Evolutionary conservation across 1,139 yeast species (phyloP).

Genomic region (Yamadazyma dendronema): DNA sequence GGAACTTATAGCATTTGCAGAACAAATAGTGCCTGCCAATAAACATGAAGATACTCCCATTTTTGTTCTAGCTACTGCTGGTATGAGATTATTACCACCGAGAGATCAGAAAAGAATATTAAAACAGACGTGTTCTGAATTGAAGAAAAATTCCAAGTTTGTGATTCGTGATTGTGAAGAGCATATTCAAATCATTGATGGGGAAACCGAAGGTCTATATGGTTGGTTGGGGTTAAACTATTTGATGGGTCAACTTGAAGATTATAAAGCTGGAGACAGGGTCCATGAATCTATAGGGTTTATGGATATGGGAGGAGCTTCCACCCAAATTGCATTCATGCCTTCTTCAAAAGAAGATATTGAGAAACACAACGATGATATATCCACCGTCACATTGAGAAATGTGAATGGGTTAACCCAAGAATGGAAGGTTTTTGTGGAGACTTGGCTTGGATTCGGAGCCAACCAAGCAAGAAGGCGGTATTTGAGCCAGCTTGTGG

Average conservation of each 20-base stretch:
- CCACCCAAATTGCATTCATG: conserved; percentile 77
- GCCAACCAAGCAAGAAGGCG: conserved; percentile 75
- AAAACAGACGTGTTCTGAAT: conserved; percentile 48
- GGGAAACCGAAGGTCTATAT: conserved; percentile 75
- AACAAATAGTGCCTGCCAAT: conserved; percentile 53
- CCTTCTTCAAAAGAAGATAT: conserved; percentile 57
- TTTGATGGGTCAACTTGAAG: conserved; percentile 53
- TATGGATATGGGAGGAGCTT: conserved; percentile 92
- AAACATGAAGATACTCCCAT: conserved; percentile 61
- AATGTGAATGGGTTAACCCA: conserved; percentile 61
- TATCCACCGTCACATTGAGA: conserved; percentile 54
- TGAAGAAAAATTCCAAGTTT: conserved; percentile 51
- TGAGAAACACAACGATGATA: conserved; percentile 59
- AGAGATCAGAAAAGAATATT: conserved; percentile 47
- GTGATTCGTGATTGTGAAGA: conserved; percentile 50
- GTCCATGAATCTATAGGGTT: conserved; percentile 65
- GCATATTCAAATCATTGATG: conserved; percentile 72
- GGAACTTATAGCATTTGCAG: conserved; percentile 56
- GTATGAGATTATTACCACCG: conserved; percentile 65
- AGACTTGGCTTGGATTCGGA: conserved; percentile 85
- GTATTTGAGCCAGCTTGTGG: conserved; percentile 52
- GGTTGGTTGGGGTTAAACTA: conserved; percentile 82
- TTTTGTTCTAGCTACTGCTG: conserved; percentile 77
- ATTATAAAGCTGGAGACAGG: conserved; percentile 32
- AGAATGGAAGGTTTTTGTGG: conserved; percentile 71